phyloP scores from a whole-genome alignment of 2,329 filamentous ascomycete genomes.

The Pyricularia grisea region DNA sequence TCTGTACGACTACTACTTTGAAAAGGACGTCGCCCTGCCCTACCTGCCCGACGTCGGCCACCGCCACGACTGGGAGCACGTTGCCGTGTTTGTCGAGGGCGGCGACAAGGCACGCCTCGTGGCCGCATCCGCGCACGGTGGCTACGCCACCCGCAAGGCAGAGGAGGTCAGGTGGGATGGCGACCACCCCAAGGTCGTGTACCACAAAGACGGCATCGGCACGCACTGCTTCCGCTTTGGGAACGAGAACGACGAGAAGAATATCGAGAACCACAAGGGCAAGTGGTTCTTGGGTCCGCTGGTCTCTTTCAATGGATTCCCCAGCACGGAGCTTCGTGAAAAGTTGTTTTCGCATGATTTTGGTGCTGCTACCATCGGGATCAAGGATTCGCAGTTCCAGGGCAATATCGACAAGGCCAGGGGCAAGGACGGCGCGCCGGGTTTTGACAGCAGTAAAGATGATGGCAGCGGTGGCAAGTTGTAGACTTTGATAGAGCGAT shows the following conservation, averaged over 20 bases:
- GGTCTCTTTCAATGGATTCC: slow-evolving; percentile 22
- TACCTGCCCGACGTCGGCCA: slow-evolving; percentile 14
- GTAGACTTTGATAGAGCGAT: background rate
- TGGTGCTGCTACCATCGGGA: slow-evolving; percentile 13
- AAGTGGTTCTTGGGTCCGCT: slow-evolving; percentile 23
- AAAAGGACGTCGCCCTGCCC: slow-evolving; percentile 27
- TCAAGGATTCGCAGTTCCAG: slow-evolving; percentile 10
- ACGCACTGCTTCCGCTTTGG: slow-evolving; percentile 27
- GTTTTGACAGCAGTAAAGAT: slow-evolving; percentile 1
- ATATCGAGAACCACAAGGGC: slow-evolving; percentile 22
- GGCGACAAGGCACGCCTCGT: slow-evolving; percentile 17
- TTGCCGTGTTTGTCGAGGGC: slow-evolving; percentile 21
- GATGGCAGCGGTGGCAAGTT: background rate
- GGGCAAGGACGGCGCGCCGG: slow-evolving; percentile 1
- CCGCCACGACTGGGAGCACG: slow-evolving; percentile 29
- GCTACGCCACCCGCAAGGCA: slow-evolving; percentile 14
- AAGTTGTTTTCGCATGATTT: slow-evolving; percentile 16
- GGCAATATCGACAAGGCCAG: background rate
- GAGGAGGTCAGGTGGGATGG: slow-evolving; percentile 11
- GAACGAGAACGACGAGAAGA: slow-evolving; percentile 13
- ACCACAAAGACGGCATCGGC: slow-evolving; percentile 24
- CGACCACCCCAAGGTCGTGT: slow-evolving; percentile 25
- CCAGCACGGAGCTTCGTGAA: slow-evolving; percentile 11
- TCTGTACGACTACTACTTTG: slow-evolving; percentile 36
- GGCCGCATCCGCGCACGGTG: slow-evolving; percentile 21